Base-by-base conservation (phyloP, 345 rosid genomes). In the Fremontodendron californicum region DNA sequence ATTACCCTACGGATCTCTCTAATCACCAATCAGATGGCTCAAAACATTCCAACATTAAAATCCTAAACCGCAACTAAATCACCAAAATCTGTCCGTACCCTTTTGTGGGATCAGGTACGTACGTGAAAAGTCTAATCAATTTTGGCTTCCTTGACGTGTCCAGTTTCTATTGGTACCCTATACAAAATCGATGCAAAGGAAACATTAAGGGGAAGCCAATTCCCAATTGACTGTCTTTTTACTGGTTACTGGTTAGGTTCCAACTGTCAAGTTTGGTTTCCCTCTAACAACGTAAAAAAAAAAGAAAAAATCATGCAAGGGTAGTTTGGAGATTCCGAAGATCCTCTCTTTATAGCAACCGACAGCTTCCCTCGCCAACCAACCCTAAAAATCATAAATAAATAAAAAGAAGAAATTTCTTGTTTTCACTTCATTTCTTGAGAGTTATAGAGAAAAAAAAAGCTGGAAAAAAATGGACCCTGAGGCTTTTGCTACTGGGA, bases 401-500 rank as follows among this genome's bases (percentile, higher is more conserved):
- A n/a, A n/a, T n/a, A 23, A 3, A 39, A 18, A 15, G 18, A 33
- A 21, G 35, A 16, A 0, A 1, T 18, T 62, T 62, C 3, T 75
- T 43, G 55, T 67, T 58, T 62, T 76, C 77, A 74, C 25, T 69
- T 70, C 48, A 19, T 21, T 54, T 63, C n/a, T n/a, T 18, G 27
- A 54, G 60, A 74, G 51, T 70, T 43, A 69, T 27, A 75, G 10
- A 35, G 33, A 15, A n/a, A n/a, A n/a, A n/a, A n/a, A 45, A 64
- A 13, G 21, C 65, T 33, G 8, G 60, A n/a, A n/a, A 55, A 25
- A 19, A 75, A 88, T 93, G 98, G 98, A 93, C 78, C 97, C 95
- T 13, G 97, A 92, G 74, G 91, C 91, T 8, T 93, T 92, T 84
- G 78, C 96, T 42, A 75, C 92, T n/a, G 89, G 86, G 48, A 88